Evolutionary conservation across 768 basidiomycete species (phyloP), one percentile per base, ranked within the genome.

Genomic region (Tulasnella sp.): DNA sequence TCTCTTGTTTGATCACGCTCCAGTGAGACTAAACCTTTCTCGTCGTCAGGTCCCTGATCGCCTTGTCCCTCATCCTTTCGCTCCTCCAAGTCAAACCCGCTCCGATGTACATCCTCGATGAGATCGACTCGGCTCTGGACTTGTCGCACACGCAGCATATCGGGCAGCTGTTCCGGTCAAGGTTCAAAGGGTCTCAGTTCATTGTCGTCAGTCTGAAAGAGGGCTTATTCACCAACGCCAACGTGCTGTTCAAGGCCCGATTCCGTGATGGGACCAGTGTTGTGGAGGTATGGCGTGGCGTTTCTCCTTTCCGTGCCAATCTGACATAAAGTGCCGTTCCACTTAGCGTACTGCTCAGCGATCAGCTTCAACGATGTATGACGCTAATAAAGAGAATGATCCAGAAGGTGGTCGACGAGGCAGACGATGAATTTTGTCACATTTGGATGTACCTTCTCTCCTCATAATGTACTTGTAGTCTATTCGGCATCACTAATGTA

Each of bases 41-140:
- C 68, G 52, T 58, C 58, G 5, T 71, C 79, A 99, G 96, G 79
- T 99, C 97, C 0, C 88, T 99, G 79, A 99, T 99, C 81, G 97
- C 97, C 0, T 88, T 99, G 0, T 99, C 97, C 15, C 87, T 99
- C 49, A 99, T 99, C 85, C 97, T 99, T 96, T 93, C 97, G 0
- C 89, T 99, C 22, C 89, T 99, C n/a, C 96, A 98, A 82, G 98
- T 98, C 88, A 98, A 98, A 81, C 96, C 97, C 9, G 96, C 97
- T 19, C 97, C 96, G 2, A 96, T 99, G 94, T 99, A 99, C 83
- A 99, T 99, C 81, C 88, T 99, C 11, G 97, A 99, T 84, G 97
- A 99, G 84, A 97, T 99, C 78, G 97, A 99, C 83, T 96, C 97
- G 0, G 97, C 97, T 9, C 88, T 99, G 36, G 97, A 99, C 83